Base-by-base conservation (phyloP, 2,329 filamentous ascomycete species). In the Penicillium sp. region DNA sequence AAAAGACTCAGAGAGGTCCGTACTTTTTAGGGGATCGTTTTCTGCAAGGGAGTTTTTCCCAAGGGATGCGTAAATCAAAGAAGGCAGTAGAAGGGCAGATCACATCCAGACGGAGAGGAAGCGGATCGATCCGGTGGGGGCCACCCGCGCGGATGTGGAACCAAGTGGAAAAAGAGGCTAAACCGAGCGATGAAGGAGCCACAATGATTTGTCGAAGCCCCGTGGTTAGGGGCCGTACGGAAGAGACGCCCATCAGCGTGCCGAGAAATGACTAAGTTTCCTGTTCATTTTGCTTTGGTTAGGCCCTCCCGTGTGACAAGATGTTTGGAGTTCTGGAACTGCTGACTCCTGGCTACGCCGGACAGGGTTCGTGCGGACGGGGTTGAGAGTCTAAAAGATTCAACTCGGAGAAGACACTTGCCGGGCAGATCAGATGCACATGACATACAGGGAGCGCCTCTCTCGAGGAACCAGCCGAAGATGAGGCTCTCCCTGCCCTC, bases 51-150 rank as follows among this genome's bases (percentile, higher is more conserved):
- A 32, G 29, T 32, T 28, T 11, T 4, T 34, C 3, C 29, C 28
- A n/a, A 43, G 40, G 3, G n/a, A 25, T 6, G 13, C 18, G 18
- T 12, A 28, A 43, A 43, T 11, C 9, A 18, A n/a, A 13, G 43
- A 47, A 40, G 39, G 39, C 33, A 25, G 13, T 39, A 33, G 28
- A 39, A 32, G 13, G 9, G 24, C 43, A 9, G 34, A 13, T 35
- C 24, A 43, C 32, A 18, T 12, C 29, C 24, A 43, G 24, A 35
- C 18, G 29, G 35, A 27, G 33, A 27, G 26, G 33, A 48, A 36
- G 46, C 54, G 54, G 54, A 46, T 52, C 48, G 50, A 56, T 53
- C 54, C 52, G 50, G 40, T 36, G 35, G 26, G 47, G 28, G 18
- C 37, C 48, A 28, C 26, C 45, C 45, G 42, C 25, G n/a, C 27